Conservation (phyloP, 805 yeast genomes). For the Barnettozyma californica region DNA sequence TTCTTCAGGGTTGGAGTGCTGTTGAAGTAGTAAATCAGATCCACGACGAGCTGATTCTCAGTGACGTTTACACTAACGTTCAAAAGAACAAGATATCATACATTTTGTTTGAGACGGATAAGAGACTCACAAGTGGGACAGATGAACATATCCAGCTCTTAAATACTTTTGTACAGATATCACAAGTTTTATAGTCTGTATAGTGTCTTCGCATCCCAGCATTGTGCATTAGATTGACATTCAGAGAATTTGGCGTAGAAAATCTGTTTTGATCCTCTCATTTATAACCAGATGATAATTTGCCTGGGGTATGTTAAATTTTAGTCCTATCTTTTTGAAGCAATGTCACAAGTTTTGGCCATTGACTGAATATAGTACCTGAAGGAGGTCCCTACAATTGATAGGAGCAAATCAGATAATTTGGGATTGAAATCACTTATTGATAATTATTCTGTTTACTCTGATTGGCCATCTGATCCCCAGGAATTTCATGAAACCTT, state of each 20-base stretch:
- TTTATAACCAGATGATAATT: no score
- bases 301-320: no score
- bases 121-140: slow-evolving; percentile 73
- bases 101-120: slow-evolving; percentile 69
- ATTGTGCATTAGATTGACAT: no score
- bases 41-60: slow-evolving; percentile 59
- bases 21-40: slow-evolving; percentile 65
- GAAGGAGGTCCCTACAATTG: no score
- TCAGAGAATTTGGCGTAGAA: no score
- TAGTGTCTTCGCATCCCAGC: background rate
- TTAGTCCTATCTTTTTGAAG: no score
- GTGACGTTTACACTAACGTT: slow-evolving; percentile 41
- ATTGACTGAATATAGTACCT: no score
- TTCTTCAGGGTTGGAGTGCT: slow-evolving; percentile 74
- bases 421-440: no score
- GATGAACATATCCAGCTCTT: slow-evolving; percentile 83
- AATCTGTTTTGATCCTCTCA: no score
- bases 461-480: background rate
- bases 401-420: no score
- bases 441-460: no score
- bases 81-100: slow-evolving; percentile 64
- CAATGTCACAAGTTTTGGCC: no score
- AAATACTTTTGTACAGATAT: slow-evolving; percentile 53
- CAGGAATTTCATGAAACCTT: background rate
- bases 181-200: slow-evolving; percentile 27